These are phyloP conservation scores for Monilinia vaccinii-corymbosi DNA, from an alignment of 2,329 filamentous ascomycete species.

Conservation along the genomic window DNA sequence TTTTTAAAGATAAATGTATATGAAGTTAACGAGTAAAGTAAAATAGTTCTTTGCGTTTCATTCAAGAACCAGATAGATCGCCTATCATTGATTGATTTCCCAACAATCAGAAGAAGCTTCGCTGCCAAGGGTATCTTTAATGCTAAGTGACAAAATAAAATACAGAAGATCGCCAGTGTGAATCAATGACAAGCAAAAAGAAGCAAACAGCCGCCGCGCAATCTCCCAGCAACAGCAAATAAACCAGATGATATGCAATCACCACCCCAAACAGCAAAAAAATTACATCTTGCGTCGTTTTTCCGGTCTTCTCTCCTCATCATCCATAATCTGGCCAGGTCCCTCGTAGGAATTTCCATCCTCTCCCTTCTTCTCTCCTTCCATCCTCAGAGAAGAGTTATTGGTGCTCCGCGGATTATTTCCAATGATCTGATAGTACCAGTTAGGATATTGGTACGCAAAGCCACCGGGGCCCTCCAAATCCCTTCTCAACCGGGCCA, in stretches of 20 bases:
- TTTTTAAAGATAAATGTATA: not conserved
- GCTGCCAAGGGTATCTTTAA: not conserved
- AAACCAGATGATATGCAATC: not conserved
- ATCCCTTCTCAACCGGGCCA: not conserved
- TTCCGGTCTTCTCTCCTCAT: not conserved
- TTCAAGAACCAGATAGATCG: not conserved
- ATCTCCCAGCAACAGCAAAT: not conserved
- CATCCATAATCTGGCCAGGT: not conserved
- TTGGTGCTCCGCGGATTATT: not conserved
- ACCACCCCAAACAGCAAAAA: not conserved
- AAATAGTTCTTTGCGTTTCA: not conserved
- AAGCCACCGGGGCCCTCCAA: not conserved
- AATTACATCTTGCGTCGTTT: not conserved
- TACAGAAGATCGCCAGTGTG: not conserved
- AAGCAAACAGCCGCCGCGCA: too few relatives aligned
- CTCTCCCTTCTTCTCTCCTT: too few relatives aligned
- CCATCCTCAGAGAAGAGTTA: not conserved
- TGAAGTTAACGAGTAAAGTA: not conserved
- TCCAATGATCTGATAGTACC: not conserved
- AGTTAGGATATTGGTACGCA: not conserved
- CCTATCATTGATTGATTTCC: not conserved
- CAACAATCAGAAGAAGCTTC: not conserved
- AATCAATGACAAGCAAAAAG: not conserved
- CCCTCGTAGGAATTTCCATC: not conserved
- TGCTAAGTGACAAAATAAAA: not conserved